Conservation (phyloP, 192 early-diverging fungal genomes). For the Martensiomyces pterosporus region DNA sequence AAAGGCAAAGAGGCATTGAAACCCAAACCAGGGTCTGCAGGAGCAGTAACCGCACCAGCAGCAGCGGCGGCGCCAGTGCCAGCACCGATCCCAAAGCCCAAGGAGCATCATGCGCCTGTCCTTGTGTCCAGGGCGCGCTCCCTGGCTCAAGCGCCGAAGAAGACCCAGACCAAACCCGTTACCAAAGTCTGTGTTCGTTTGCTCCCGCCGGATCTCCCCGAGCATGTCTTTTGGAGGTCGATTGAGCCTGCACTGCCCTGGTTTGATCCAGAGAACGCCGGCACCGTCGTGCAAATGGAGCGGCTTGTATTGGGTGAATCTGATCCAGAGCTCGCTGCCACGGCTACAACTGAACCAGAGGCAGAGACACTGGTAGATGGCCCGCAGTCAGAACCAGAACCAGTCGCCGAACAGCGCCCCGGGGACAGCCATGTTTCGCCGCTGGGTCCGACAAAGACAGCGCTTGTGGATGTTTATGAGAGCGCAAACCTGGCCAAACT, state of each 20-base stretch:
- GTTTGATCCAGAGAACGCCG: conserved; percentile 17
- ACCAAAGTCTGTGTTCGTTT: neutral
- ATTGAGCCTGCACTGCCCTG: conserved; percentile 39
- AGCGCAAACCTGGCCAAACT: conserved; percentile 20
- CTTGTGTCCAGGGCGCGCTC: neutral
- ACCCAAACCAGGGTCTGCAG: neutral
- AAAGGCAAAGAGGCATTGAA: neutral
- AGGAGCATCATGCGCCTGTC: neutral
- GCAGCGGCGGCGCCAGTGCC: no score
- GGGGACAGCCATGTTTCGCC: no score
- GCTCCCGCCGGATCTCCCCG: neutral
- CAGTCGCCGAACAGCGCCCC: neutral
- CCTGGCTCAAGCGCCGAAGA: neutral
- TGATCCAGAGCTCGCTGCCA: neutral
- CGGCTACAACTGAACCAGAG: no score
- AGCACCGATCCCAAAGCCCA: neutral
- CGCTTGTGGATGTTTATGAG: conserved; percentile 14
- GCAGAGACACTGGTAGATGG: neutral
- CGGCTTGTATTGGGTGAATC: conserved; percentile 4
- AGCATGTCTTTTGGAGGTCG: conserved; percentile 27
- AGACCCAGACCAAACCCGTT: neutral
- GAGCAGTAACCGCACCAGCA: neutral
- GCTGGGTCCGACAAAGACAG: conserved; percentile 9
- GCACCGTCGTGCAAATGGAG: conserved; percentile 7
- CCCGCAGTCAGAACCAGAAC: neutral